A percentile compares a stretch with the other conserved stretches of the same genome.
Conservation (phyloP, 2,329 filamentous ascomycete genomes). For the Cordyceps farinosa region DNA sequence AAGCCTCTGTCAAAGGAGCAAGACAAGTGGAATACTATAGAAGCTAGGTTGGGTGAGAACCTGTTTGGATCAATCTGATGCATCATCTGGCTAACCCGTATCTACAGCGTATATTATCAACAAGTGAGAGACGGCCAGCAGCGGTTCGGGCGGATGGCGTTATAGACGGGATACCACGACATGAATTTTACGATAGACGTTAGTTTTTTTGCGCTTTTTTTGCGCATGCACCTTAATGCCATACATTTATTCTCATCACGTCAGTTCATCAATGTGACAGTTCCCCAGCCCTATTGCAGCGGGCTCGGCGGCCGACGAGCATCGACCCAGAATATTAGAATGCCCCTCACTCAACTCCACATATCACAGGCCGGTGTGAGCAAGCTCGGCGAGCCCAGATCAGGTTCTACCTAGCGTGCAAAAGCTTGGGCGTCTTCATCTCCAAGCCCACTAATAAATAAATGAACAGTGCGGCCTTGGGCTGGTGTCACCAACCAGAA, state of each 20-base stretch:
- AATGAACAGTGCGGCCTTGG: not conserved
- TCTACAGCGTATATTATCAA: constrained; percentile 6
- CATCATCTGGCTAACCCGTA: not conserved
- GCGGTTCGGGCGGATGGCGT: not conserved
- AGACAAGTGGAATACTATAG: constrained; percentile 13
- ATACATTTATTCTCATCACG: not conserved
- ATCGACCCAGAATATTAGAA: not conserved
- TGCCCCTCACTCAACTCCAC: not conserved
- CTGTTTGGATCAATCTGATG: not conserved
- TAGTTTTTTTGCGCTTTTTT: not conserved
- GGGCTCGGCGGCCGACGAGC: not conserved
- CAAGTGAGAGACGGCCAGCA: constrained; percentile 11
- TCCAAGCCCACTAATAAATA: not conserved
- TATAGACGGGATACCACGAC: constrained; percentile 11
- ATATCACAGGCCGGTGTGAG: not conserved
- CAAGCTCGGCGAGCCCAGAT: not conserved
- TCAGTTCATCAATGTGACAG: not conserved
- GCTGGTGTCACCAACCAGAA: not conserved
- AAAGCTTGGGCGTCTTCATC: not conserved
- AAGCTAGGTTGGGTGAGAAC: constrained; percentile 13
- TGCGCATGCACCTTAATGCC: not conserved
- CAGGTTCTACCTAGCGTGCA: not conserved
- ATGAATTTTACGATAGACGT: constrained; percentile 4
- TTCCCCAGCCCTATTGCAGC: not conserved
- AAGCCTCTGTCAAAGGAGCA: not conserved